Conservation (phyloP, 495 filamentous ascomycete species). For the Cladorrhinum samala region DNA sequence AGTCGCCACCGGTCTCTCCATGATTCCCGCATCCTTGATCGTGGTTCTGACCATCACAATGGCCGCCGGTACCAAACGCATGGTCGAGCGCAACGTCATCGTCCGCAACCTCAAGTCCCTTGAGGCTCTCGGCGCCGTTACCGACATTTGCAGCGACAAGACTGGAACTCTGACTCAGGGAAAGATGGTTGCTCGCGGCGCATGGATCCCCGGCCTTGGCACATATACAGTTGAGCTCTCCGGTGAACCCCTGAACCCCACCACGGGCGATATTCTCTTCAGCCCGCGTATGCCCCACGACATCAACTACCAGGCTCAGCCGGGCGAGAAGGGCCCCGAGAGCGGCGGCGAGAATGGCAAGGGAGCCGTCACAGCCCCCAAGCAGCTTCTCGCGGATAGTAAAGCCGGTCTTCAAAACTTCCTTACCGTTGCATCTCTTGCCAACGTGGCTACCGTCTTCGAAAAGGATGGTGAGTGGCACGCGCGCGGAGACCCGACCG, state of each 20-base stretch:
- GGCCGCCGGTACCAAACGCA: slow-evolving; percentile 70
- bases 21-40: slow-evolving; percentile 64
- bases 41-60: slow-evolving; percentile 69
- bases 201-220: slow-evolving; percentile 64
- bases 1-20: slow-evolving; percentile 63
- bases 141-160: slow-evolving; percentile 84
- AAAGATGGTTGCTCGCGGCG: slow-evolving; percentile 68
- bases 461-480: slow-evolving; percentile 52
- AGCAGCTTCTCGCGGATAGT: slow-evolving; percentile 17
- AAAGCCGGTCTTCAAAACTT: slow-evolving; percentile 23
- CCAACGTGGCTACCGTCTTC: slow-evolving; percentile 40
- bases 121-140: slow-evolving; percentile 77
- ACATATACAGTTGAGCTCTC: slow-evolving; percentile 53
- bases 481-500: slow-evolving; percentile 73
- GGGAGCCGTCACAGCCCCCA: slow-evolving; percentile 1
- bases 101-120: slow-evolving; percentile 65
- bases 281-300: slow-evolving; percentile 18
- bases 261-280: slow-evolving; percentile 23
- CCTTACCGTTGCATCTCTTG: slow-evolving; percentile 27
- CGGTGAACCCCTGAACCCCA: slow-evolving; percentile 42
- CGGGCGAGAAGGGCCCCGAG: slow-evolving; percentile 6
- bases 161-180: slow-evolving; percentile 77
- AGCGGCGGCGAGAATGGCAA: background rate
- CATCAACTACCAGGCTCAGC: slow-evolving; percentile 19
- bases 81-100: slow-evolving; percentile 73